A percentile compares a stretch with the other conserved stretches of the same genome.
phyloP scores from a whole-genome alignment of 2,329 filamentous ascomycete genomes.

The Arthrocladium fulminans region DNA sequence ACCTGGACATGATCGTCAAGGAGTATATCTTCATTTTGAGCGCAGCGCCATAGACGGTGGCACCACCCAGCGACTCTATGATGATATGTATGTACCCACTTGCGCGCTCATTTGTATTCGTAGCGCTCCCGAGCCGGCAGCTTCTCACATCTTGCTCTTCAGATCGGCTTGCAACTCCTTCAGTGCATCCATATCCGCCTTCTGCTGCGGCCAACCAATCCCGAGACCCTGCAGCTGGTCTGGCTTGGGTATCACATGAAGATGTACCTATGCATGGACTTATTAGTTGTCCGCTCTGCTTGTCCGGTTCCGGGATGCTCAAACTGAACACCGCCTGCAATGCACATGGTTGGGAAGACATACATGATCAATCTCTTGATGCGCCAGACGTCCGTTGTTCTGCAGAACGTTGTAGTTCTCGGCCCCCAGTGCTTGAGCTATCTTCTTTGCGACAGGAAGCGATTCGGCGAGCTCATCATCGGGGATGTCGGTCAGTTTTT shows the following conservation, averaged over 20 bases:
- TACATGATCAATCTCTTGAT: slow-evolving; percentile 89
- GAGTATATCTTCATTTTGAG: too few species aligned
- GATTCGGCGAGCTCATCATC: slow-evolving; percentile 79
- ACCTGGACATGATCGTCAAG: too few species aligned
- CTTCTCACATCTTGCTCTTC: slow-evolving; percentile 84
- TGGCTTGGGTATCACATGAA: slow-evolving; percentile 98
- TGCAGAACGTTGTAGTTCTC: slow-evolving; percentile 87
- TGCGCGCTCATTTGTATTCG: too few species aligned
- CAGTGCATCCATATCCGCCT: slow-evolving; percentile 70
- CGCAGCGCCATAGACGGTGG: too few species aligned
- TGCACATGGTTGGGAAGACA: slow-evolving; percentile 27
- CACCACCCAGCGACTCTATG: too few species aligned
- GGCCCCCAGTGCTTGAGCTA: slow-evolving; percentile 67
- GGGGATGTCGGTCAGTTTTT: slow-evolving; percentile 83
- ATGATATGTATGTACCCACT: too few species aligned
- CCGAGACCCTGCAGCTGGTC: slow-evolving; percentile 70
- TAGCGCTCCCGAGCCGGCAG: too few species aligned
- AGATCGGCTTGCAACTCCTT: slow-evolving; percentile 73
- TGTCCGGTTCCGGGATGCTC: not conserved
- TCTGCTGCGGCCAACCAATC: slow-evolving; percentile 68
- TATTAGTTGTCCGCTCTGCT: not conserved
- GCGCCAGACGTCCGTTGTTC: slow-evolving; percentile 87
- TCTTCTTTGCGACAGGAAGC: slow-evolving; percentile 77
- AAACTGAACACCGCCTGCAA: not conserved
- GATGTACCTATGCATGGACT: slow-evolving; percentile 65